A percentile compares a stretch with the other conserved stretches of the same genome.
Evolutionary conservation across 208 protist genomes (phyloP).

Genomic region (Trypanosoma avium): DNA sequence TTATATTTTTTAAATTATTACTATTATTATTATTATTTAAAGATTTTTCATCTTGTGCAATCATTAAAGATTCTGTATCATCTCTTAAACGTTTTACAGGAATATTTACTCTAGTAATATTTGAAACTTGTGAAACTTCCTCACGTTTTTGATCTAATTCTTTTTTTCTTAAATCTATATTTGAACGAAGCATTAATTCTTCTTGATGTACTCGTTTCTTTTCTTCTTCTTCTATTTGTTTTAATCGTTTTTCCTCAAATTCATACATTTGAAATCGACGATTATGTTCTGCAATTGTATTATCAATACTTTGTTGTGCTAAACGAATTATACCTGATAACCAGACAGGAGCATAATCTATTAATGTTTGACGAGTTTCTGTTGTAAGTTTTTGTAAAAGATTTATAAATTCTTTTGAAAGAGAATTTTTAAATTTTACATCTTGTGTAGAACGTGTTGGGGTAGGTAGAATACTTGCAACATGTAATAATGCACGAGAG

Average conservation of each 20-base stretch:
- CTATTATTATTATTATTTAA: no score
- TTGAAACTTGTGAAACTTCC: neutral
- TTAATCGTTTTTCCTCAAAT: constrained; percentile 43
- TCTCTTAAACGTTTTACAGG: constrained; percentile 27
- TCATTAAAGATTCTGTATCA: neutral
- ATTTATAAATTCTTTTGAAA: constrained; percentile 38
- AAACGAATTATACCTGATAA: constrained; percentile 31
- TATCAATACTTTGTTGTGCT: constrained; percentile 36
- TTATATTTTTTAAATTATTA: no score
- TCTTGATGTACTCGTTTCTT: constrained; percentile 13
- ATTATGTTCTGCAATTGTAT: constrained; percentile 49
- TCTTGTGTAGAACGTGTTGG: constrained; percentile 36
- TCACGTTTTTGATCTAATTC: constrained; percentile 12
- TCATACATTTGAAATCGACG: constrained; percentile 60
- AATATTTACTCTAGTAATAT: neutral
- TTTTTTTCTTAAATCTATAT: constrained; percentile 18
- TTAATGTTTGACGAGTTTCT: constrained; percentile 26
- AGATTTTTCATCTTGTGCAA: no score
- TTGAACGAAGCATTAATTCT: constrained; percentile 20
- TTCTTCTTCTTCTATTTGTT: constrained; percentile 18
- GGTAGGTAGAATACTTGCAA: constrained; percentile 45
- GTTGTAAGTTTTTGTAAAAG: constrained; percentile 30
- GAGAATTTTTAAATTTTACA: constrained; percentile 20
- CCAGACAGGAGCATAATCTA: constrained; percentile 46
- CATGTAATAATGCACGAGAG: constrained; percentile 41